phyloP scores from a whole-genome alignment of 2,329 filamentous ascomycete species.

The Mycosphaerelloides madeirae region DNA sequence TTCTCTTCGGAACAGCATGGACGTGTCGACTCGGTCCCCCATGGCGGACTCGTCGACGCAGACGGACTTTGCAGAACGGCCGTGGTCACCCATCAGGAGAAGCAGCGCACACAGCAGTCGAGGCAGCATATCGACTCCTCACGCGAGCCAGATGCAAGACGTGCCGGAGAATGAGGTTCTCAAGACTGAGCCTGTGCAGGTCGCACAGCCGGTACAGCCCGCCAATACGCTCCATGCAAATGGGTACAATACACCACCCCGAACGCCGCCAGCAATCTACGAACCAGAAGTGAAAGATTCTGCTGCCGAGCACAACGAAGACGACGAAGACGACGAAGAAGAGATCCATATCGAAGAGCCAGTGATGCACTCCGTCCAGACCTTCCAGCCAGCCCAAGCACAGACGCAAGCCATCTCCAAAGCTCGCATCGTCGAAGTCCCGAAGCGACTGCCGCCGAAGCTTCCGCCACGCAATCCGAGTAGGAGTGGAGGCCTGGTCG shows the following conservation, averaged over 20 bases:
- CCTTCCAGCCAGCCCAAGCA: conserved; percentile 51
- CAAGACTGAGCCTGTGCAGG: conserved; percentile 4
- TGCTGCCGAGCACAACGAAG: conserved; percentile 43
- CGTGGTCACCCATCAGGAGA: conserved; percentile 16
- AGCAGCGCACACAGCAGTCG: conserved; percentile 24
- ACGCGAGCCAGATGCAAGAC: conserved; percentile 20
- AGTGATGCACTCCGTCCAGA: conserved; percentile 60
- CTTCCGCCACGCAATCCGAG: conserved; percentile 73
- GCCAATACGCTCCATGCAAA: conserved; percentile 17
- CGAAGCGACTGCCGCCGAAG: conserved; percentile 72
- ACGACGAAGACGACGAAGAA: conserved; percentile 48
- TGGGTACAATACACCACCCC: conserved; percentile 31
- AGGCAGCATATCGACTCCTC: conserved; percentile 17
- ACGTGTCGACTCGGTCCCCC: conserved; percentile 14
- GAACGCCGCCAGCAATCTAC: conserved; percentile 23
- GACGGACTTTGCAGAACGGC: conserved; percentile 22
- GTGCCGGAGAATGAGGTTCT: conserved; percentile 29
- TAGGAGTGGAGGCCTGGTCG: conserved; percentile 33
- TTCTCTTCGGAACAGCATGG: conserved; percentile 29
- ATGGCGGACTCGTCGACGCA: conserved; percentile 31
- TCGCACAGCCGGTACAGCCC: conserved; percentile 2
- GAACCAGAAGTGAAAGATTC: conserved; percentile 41
- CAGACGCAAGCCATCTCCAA: conserved; percentile 48
- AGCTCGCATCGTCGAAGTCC: conserved; percentile 77
- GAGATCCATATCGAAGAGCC: conserved; percentile 45